phyloP scores from a whole-genome alignment of 257 asterid species.

The Scutellaria galericulata region DNA sequence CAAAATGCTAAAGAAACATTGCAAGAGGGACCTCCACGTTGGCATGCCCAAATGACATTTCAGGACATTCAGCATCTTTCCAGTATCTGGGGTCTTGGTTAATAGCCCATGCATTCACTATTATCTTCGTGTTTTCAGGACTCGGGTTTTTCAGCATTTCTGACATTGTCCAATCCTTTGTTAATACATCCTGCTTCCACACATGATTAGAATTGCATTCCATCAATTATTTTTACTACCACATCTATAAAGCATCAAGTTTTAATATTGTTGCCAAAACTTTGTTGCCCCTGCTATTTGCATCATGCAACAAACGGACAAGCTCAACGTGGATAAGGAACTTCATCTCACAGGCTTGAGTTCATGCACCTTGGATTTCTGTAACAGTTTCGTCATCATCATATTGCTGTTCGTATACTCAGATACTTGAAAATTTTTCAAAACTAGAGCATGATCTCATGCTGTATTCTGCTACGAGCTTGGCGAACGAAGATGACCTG shows the following conservation, averaged over 20 bases:
- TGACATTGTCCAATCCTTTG: no score
- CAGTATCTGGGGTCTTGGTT: conserved; percentile 36
- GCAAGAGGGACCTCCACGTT: conserved; percentile 37
- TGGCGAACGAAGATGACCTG: conserved; percentile 65
- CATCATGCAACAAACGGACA: not conserved
- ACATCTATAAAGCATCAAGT: no score
- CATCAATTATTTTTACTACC: no score
- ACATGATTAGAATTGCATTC: no score
- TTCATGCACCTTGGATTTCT: no score
- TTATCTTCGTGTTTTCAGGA: no score
- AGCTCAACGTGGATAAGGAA: no score
- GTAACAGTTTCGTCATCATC: conserved; percentile 4
- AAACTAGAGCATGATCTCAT: conserved; percentile 69
- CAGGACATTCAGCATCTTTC: conserved; percentile 31
- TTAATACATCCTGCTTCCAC: no score
- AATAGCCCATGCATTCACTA: conserved; percentile 30
- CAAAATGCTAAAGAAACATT: conserved; percentile 32
- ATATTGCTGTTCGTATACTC: not conserved
- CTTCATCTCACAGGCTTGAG: not conserved
- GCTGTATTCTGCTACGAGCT: conserved; percentile 90
- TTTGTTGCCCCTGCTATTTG: not conserved
- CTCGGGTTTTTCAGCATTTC: no score
- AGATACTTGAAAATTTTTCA: conserved; percentile 36
- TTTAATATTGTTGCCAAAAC: not conserved
- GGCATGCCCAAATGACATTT: conserved; percentile 25